Evolutionary conservation across 257 asterid species (phyloP), one percentile per base, ranked within the genome.

Genomic region (Mitragyna speciosa): DNA sequence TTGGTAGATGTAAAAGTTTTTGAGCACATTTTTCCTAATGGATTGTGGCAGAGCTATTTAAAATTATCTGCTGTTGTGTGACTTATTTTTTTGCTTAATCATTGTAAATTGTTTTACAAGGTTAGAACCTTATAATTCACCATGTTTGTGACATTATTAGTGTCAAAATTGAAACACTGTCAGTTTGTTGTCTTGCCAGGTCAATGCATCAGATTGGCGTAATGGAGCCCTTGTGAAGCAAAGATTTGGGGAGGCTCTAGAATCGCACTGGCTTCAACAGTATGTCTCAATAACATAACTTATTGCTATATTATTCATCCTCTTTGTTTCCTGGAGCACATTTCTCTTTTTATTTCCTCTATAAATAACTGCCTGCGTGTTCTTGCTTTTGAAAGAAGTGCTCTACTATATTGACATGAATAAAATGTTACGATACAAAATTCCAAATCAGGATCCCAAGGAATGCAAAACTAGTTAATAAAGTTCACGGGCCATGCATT

Each of bases 201-300:
- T 93, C 84, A 96, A 96, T 86, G 82, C 99, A 83, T 96, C 99
- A 84, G 99, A 96, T 81, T 96, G 98, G 99, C 94, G 99, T 59
- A 96, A 80, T 83, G 99, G 98, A 75, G 92, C 97, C 84, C 92
- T 92, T 68, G 89, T 96, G 78, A 94, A 91, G 92, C 98, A 96
- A 80, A 94, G 83, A 81, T 91, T 96, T 84, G 98, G 99, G 59
- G 99, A 96, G 91, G 99, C 98, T 87, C 88, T 94, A 78, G 99
- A 92, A 86, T 96, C 99, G 76, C 98, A 94, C 82, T 90, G 95
- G 96, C 91, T 87, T 78, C 94, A 90, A 81, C 87, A 92, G 98
- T 93, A 78, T 58, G 97, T 87, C 87, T 74, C 70, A 59, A 67
- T 76, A 67, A 69, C 52, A 59, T 84, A 52, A 47, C 72, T 80